Conservation (phyloP, 805 yeast genomes). For the Torulaspora gathmanii region DNA sequence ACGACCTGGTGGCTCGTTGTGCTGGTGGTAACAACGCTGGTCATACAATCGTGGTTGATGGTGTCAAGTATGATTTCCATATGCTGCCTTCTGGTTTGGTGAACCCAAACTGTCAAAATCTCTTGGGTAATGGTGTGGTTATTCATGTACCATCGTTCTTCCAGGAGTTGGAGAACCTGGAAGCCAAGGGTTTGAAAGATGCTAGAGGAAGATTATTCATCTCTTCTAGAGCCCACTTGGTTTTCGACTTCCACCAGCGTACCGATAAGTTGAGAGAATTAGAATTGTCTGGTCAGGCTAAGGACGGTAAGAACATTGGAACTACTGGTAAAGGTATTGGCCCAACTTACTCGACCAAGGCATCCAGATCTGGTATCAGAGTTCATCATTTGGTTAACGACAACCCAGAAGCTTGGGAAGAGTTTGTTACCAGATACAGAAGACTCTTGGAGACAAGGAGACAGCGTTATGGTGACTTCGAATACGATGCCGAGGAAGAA, state of each 20-base stretch:
- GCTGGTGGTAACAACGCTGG: constrained; percentile 99
- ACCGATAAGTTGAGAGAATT: constrained; percentile 93
- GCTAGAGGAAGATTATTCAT: constrained; percentile 69
- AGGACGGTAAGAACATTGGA: constrained; percentile 78
- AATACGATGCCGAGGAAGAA: constrained; percentile 78
- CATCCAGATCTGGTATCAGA: constrained; percentile 92
- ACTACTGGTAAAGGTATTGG: constrained; percentile 99
- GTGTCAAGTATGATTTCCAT: constrained; percentile 91
- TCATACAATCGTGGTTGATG: constrained; percentile 92
- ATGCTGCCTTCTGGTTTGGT: constrained; percentile 98
- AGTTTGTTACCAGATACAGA: constrained; percentile 71
- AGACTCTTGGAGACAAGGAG: constrained; percentile 76
- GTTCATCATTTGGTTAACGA: constrained; percentile 92
- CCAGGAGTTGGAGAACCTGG: constrained; percentile 75
- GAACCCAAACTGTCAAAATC: constrained; percentile 82
- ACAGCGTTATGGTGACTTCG: constrained; percentile 90
- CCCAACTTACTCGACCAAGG: constrained; percentile 95
- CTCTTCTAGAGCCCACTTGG: constrained; percentile 92
- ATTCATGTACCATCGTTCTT: constrained; percentile 92
- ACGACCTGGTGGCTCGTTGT: constrained; percentile 96
- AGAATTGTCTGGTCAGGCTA: constrained; percentile 57
- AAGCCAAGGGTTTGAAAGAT: constrained; percentile 65
- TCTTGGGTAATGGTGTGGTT: constrained; percentile 95
- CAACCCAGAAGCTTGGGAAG: constrained; percentile 89
- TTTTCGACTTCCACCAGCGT: constrained; percentile 96